Evolutionary conservation across 1,284 basidiomycete genomes (phyloP).

Genomic region (Puccinia triticina): DNA sequence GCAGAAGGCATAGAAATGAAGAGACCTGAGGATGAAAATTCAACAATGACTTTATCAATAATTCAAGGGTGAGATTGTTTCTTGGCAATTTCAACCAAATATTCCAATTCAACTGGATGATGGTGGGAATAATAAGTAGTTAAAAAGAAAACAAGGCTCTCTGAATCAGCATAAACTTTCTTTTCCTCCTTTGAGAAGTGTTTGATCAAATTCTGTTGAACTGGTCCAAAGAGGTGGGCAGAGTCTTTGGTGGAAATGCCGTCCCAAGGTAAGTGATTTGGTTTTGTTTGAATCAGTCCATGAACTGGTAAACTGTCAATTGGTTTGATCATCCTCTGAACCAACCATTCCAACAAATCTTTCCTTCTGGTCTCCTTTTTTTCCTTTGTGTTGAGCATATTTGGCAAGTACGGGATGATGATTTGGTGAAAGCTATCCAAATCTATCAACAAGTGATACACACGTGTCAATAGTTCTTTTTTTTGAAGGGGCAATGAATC

Average conservation of each 20-base stretch:
- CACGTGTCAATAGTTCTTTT: not conserved
- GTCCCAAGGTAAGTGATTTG: not conserved
- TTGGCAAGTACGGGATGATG: not conserved
- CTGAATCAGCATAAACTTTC: not conserved
- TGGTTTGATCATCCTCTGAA: not conserved
- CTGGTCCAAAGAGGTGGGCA: not conserved
- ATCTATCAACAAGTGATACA: not conserved
- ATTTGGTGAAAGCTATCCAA: not conserved
- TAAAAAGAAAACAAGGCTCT: not conserved
- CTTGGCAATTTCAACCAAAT: not conserved
- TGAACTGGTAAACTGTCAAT: not conserved
- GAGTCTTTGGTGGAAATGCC: not conserved
- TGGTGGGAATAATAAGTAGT: not conserved
- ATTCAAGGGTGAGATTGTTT: too few relatives aligned
- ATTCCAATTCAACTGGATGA: not conserved
- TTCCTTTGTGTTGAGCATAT: too few relatives aligned
- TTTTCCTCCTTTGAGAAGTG: not conserved
- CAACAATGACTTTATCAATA: too few relatives aligned
- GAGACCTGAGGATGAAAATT: too few relatives aligned
- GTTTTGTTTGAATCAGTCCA: not conserved
- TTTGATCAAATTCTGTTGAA: not conserved
- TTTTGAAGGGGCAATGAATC: not conserved
- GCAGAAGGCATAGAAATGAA: too few relatives aligned
- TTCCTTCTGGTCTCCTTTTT: not conserved
- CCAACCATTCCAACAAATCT: not conserved